Evolutionary conservation across 345 rosid genomes (phyloP).

Genomic region (Melastoma malabathricum): DNA sequence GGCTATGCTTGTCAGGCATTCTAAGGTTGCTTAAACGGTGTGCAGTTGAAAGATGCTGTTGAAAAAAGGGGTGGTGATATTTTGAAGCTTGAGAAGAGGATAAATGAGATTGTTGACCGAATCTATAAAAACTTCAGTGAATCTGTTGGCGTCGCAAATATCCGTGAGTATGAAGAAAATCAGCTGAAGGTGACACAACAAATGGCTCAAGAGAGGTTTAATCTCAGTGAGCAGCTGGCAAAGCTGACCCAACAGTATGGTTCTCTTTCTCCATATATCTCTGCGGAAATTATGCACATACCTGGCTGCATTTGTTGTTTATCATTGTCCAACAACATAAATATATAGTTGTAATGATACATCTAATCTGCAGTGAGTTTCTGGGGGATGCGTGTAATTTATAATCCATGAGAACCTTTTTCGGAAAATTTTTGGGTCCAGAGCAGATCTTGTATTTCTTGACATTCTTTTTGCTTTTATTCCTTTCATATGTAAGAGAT

Average conservation of each 20-base stretch:
- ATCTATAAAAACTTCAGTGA: slow-evolving; percentile 67
- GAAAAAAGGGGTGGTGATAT: slow-evolving; percentile 52
- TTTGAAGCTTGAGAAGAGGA: slow-evolving; percentile 67
- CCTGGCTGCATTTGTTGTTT: neutral
- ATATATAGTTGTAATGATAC: too few species aligned
- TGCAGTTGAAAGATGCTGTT: slow-evolving; percentile 51
- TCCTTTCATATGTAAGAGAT: too few species aligned
- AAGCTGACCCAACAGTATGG: slow-evolving; percentile 96
- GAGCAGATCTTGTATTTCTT: too few species aligned
- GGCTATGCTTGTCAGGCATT: neutral
- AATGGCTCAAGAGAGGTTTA: slow-evolving; percentile 86
- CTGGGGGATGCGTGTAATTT: too few species aligned
- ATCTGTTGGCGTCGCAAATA: slow-evolving; percentile 75
- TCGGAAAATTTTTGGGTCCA: too few species aligned
- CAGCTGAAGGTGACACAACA: slow-evolving; percentile 82
- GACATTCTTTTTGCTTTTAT: too few species aligned
- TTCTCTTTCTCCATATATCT: slow-evolving; percentile 5
- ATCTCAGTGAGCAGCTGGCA: slow-evolving; percentile 78
- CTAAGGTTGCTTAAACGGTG: neutral
- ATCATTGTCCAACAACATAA: too few species aligned
- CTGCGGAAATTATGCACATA: neutral
- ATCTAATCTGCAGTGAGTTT: too few species aligned
- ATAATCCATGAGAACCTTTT: too few species aligned
- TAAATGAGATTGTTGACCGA: slow-evolving; percentile 75
- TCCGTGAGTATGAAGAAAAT: slow-evolving; percentile 93